Base-by-base conservation (phyloP, 306 rosid species). In the Gillenia trifoliata region DNA sequence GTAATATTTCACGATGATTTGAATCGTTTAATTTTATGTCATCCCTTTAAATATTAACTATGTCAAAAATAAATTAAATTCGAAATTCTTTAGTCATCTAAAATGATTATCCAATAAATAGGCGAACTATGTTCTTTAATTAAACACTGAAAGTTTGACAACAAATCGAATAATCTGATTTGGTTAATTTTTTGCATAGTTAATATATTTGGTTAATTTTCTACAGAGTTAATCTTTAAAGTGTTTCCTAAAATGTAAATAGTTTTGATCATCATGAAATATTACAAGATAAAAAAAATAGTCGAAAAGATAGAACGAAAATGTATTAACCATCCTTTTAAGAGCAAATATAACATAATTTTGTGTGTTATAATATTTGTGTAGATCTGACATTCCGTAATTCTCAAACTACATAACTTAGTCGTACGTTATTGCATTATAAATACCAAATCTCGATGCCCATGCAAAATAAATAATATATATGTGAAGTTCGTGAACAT, bases 361-460 rank as follows among this genome's bases (percentile, higher is more conserved):
- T 25, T 25, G 3, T 28, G 8, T 11, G 12, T 12, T 28, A 13
- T 22, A 33, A 17, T 50, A 64, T 22, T 43, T 77, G 52, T 64
- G 64, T 75, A 82, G 86, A 91, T 89, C 91, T 92, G 83, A 85
- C 89, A 89, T 89, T 89, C 93, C 96, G 93, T 85, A 86, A 84
- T 87, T 88, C 91, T 83, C 75, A 86, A 85, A 83, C 89, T 60
- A 74, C 63, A 40, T 80, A 54, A 70, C 70, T 71, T 71, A 70
- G 55, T 76, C 49, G 65, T 70, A 71, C 80, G 70, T 80, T 45
- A 47, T 45, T 50, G 45, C 69, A 23, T 70, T 75, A 69, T 33
- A 68, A 36, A 75, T 75, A 55, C 64, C 73, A 77, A 83, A 70
- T 86, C 85, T 86, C 86, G 79, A 86, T 81, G 78, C 77, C 79